Base-by-base conservation (phyloP, 2,329 filamentous ascomycete species). In the Beauveria varroae region DNA sequence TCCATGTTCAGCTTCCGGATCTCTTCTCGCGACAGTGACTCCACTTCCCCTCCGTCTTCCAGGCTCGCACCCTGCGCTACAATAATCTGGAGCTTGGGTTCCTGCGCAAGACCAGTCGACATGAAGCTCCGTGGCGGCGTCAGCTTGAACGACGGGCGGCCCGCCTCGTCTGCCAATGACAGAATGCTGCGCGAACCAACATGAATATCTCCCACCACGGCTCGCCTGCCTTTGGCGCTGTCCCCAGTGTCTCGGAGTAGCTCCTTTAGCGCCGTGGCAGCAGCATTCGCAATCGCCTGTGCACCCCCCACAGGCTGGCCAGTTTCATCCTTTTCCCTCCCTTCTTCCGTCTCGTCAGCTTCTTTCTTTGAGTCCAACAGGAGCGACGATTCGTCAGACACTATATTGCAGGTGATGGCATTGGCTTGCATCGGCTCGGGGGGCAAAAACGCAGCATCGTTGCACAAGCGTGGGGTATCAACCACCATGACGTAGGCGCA, bases 401-500 rank as follows among this genome's bases (percentile, higher is more conserved):
- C 86, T 60, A 87, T 85, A 28, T 84, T 83, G 71, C 93, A 97
- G 64, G 81, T 84, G 64, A 97, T 92, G 10, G 84, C 76, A 70
- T 96, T 89, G 6, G 91, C 87, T 62, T 85, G 84, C 60, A 89
- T 88, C 64, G 91, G 87, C 67, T 89, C 86, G 0, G 91, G 90
- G 0, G 93, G 92, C 59, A 89, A 78, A 72, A 97, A 97, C 10
- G 91, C 91, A 10, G 91, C 85, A 67, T 97, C 93, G 70, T 88
- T 85, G 76, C 93, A 97, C 14, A 97, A 84, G 1, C 91, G 86
- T 0, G 92, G 91, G 0, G 93, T 96, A 71, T 96, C 89, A 64
- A 97, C 85, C 37, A 96, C 86, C 92, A 97, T 96, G 59, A 96
- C 80, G 71, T 97, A 97, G 14, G 91, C 86, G 75, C 93, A 97